A percentile compares a stretch with the other conserved stretches of the same genome.
Evolutionary conservation across 192 early-diverging fungal genomes (phyloP).

Genomic region (Endogone sp.): DNA sequence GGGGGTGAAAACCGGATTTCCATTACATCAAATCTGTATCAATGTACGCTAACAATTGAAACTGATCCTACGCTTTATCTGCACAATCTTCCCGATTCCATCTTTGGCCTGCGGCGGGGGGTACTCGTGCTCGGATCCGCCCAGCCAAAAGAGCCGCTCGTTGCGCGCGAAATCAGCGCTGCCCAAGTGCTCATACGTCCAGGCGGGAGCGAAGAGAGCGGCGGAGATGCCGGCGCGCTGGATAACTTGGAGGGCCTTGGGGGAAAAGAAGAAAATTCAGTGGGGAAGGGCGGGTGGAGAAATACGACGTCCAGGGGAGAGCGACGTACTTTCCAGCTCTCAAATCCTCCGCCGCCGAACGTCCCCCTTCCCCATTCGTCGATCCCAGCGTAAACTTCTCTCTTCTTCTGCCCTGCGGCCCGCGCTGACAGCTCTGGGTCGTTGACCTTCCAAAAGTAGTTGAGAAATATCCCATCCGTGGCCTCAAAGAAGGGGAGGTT

Average conservation of each 20-base stretch:
- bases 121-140: slow-evolving; percentile 13
- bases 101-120: background rate
- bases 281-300: background rate
- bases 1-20: too few species aligned
- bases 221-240: slow-evolving; percentile 33
- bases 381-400: slow-evolving; percentile 56
- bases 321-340: slow-evolving; percentile 17
- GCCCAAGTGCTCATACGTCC: slow-evolving; percentile 58
- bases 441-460: slow-evolving; percentile 32
- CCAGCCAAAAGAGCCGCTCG: slow-evolving; percentile 54
- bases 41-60: slow-evolving; percentile 5
- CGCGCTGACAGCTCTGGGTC: slow-evolving; percentile 25
- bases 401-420: slow-evolving; percentile 27
- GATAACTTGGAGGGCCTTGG: slow-evolving; percentile 49
- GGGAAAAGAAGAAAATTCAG: background rate
- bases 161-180: slow-evolving; percentile 36
- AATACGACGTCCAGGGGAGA: background rate
- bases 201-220: slow-evolving; percentile 62
- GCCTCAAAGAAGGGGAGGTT: slow-evolving; percentile 54
- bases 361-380: slow-evolving; percentile 66
- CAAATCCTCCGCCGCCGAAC: slow-evolving; percentile 51
- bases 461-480: slow-evolving; percentile 46
- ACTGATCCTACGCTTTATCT: background rate
- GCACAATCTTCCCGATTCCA: background rate
- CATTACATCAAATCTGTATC: background rate